Base-by-base conservation (phyloP, 2,329 filamentous ascomycete genomes). In the Xylaria multiplex region DNA sequence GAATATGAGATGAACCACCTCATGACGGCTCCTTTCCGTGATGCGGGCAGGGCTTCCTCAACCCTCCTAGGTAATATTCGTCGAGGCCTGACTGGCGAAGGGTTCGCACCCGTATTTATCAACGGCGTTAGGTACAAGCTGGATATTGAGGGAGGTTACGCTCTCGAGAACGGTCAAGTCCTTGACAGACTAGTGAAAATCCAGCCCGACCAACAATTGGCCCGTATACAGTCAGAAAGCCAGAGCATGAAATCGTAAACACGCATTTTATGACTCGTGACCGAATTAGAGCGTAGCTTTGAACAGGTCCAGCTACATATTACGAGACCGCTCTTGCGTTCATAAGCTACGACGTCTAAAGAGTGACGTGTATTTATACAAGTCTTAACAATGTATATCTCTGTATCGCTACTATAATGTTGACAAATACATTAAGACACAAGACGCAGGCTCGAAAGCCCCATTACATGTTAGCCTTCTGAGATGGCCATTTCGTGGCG, bases 11-110 rank as follows among this genome's bases (percentile, higher is more conserved):
- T 82, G 78, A 79, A 82, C 60, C 84, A 88, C 72, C 74, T 88
- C 43, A 78, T 89, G 78, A 88, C 85, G 9, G 80, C 83, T 73
- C 86, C 86, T 19, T 87, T 90, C 69, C 80, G 87, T 22, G 82
- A 86, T 69, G 75, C 82, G 1, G 78, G 77, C 19, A 79, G 80
- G 66, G 83, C 77, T 0, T 71, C 84, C 2, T 73, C 73, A 24
- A 76, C 74, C 7, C 73, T 85, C 59, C 85, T 84, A 68, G 62
- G 71, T 6, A 83, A 82, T 7, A 77, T 87, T 24, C 80, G 79
- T 64, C 80, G 85, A 54, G 82, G 85, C 1, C 81, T 88, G 74
- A 85, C 83, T 16, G 82, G 86, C 60, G 85, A 86, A 63, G 88
- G 87, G 0, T 89, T 87, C 67, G 80, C 83, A 45, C 79, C 81